These are phyloP conservation scores for Diaporthe ilicicola DNA, from an alignment of 2,329 filamentous ascomycete genomes.

Conservation along the genomic window DNA sequence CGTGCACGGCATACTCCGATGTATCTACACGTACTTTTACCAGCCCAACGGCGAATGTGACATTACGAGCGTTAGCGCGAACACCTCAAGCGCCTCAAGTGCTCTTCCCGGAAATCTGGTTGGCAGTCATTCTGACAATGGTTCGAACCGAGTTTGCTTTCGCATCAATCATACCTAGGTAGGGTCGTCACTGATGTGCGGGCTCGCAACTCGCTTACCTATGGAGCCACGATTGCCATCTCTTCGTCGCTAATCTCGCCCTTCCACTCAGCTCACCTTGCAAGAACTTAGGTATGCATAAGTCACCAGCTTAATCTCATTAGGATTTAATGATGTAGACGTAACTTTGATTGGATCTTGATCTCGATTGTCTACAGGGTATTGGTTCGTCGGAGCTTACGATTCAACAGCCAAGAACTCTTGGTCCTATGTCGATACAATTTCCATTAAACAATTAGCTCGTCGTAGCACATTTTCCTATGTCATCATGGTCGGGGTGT, in stretches of 20 bases:
- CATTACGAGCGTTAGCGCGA: constrained; percentile 3
- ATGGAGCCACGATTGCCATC: not conserved
- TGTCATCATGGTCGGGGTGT: too few species aligned
- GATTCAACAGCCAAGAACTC: not conserved
- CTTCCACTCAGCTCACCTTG: not conserved
- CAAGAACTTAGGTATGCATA: not conserved
- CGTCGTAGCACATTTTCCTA: too few species aligned
- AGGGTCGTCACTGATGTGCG: not conserved
- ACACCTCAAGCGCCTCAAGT: not conserved
- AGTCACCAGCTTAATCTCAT: not conserved
- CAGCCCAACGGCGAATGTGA: not conserved
- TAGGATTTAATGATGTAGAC: too few species aligned
- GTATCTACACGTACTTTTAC: too few species aligned
- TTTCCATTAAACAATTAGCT: too few species aligned
- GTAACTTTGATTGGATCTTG: not conserved
- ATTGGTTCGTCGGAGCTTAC: too few species aligned
- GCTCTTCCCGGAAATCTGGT: constrained; percentile 10
- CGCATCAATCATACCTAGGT: not conserved
- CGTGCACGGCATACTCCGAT: too few species aligned
- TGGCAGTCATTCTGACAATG: not conserved
- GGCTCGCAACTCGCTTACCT: not conserved
- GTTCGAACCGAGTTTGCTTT: not conserved
- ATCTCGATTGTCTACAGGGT: too few species aligned
- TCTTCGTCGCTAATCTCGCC: not conserved
- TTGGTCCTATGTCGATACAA: not conserved